Evolutionary conservation across 2,329 filamentous ascomycete genomes (phyloP).

Genomic region (Pseudocercospora fuligena): DNA sequence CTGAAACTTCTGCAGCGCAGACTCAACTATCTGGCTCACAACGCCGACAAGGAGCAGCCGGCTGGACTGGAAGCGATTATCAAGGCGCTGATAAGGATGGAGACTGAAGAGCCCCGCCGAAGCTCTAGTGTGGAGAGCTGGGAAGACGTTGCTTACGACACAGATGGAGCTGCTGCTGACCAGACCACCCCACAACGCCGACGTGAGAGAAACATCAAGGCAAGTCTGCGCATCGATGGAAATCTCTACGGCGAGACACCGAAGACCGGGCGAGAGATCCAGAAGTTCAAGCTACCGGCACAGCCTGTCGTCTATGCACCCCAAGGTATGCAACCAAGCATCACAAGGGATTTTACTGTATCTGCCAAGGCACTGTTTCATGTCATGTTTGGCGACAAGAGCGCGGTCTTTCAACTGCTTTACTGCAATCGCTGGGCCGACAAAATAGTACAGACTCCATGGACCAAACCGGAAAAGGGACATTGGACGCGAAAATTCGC

Average conservation of each 20-base stretch:
- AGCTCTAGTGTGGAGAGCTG: slow-evolving; percentile 85
- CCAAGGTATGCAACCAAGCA: slow-evolving; percentile 75
- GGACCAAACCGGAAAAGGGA: slow-evolving; percentile 70
- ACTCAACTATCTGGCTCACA: slow-evolving; percentile 82
- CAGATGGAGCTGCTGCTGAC: slow-evolving; percentile 51
- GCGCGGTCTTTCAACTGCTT: slow-evolving; percentile 87
- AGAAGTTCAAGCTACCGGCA: slow-evolving; percentile 80
- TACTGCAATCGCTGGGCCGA: slow-evolving; percentile 82
- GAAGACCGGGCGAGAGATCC: slow-evolving; percentile 53
- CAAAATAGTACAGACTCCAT: slow-evolving; percentile 82
- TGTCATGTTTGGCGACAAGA: slow-evolving; percentile 94
- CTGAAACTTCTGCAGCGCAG: slow-evolving; percentile 80
- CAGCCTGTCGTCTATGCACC: slow-evolving; percentile 85
- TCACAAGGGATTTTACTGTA: slow-evolving; percentile 84
- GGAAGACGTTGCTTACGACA: slow-evolving; percentile 71
- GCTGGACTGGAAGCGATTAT: slow-evolving; percentile 72
- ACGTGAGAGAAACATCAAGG: slow-evolving; percentile 57
- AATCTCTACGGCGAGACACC: slow-evolving; percentile 57
- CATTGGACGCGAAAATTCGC: slow-evolving; percentile 68
- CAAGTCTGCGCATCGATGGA: slow-evolving; percentile 66
- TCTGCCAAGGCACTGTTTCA: slow-evolving; percentile 95
- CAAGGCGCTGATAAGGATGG: slow-evolving; percentile 74
- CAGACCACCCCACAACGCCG: slow-evolving; percentile 45
- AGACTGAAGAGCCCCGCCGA: slow-evolving; percentile 61
- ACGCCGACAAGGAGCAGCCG: slow-evolving; percentile 73